Base-by-base conservation (phyloP, 805 yeast genomes). In the Suhomyces pyralidae region DNA sequence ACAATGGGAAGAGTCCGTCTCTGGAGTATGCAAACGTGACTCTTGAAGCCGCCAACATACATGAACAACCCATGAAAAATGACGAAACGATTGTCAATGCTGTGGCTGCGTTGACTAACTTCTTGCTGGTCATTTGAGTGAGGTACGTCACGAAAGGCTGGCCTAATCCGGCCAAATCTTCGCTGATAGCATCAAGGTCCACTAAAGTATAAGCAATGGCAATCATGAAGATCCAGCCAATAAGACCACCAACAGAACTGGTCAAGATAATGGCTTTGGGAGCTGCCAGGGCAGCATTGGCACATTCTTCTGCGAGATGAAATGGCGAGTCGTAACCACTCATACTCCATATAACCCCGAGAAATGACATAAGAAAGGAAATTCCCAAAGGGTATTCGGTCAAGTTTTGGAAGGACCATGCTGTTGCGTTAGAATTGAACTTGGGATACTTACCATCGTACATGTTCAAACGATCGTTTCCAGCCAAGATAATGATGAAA, bases 271-370 rank as follows among this genome's bases (percentile, higher is more conserved):
- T 84, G 26, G 88, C 88, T 54, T 77, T 75, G n/a, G 90, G 90
- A 8, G 85, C 83, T 5, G 87, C 88, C 12, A 73, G 67, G 34
- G 80, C 70, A 6, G 89, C 87, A 62, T 85, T 84, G 48, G 83
- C 69, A 58, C 86, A 81, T 61, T 86, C 91, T 68, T 85, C 92
- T n/a, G 88, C 77, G 55, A 86, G 71, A 61, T 86, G 90, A 72
- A 85, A 86, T 0, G 90, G 88, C 20, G 88, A 82, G 63, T 86
- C 90, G 62, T 83, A 86, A 22, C 90, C 90, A 45, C 86, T 79
- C 89, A 86, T 84, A 38, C 86, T 81, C 86, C 86, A 83, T 53
- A 82, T 80, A 36, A 79, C 84, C n/a, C 86, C 83, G 61, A 81
- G 64, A 66, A 82, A 82, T 5, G 82, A 73, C 76, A 81, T 74